Evolutionary conservation across 495 filamentous ascomycete species (phyloP).

Genomic region (Geoglossum glabrum): DNA sequence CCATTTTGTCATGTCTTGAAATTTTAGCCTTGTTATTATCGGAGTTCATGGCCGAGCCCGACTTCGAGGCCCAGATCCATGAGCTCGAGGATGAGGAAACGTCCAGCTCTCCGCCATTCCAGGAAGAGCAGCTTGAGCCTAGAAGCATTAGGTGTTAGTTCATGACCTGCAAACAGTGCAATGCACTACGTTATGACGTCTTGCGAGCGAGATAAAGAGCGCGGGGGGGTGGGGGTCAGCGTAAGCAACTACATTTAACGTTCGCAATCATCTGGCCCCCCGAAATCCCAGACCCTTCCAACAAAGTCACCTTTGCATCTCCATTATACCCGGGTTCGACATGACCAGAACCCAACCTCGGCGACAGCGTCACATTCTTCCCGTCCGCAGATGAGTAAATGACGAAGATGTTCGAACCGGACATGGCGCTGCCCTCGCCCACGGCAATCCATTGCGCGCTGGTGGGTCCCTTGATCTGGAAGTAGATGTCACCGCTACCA

Average conservation of each 20-base stretch:
- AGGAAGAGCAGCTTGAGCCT: conserved; percentile 36
- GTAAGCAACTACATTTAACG: conserved; percentile 25
- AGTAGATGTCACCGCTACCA: conserved; percentile 31
- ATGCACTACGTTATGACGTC: background rate
- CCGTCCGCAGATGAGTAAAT: conserved; percentile 38
- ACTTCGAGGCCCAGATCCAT: conserved; percentile 50
- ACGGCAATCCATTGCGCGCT: conserved; percentile 42
- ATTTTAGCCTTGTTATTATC: conserved; percentile 29
- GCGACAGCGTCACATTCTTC: conserved; percentile 42
- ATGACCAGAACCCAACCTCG: conserved; percentile 34
- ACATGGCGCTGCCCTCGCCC: conserved; percentile 42
- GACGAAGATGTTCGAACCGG: conserved; percentile 45
- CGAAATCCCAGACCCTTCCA: conserved; percentile 39
- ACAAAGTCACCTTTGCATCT: conserved; percentile 27
- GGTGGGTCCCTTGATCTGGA: conserved; percentile 42
- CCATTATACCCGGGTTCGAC: conserved; percentile 31
- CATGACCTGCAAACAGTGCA: background rate
- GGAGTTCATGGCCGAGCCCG: conserved; percentile 35
- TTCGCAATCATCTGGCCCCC: conserved; percentile 41
- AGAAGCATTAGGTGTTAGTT: conserved; percentile 5
- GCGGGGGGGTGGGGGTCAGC: background rate
- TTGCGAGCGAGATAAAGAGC: background rate
- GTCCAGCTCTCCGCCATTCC: conserved; percentile 30
- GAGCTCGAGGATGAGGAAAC: conserved; percentile 22
- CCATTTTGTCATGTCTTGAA: conserved; percentile 33